Evolutionary conservation across 2,329 filamentous ascomycete species (phyloP), one percentile per base, ranked within the genome.

Genomic region (Huntiella bhutanensis): DNA sequence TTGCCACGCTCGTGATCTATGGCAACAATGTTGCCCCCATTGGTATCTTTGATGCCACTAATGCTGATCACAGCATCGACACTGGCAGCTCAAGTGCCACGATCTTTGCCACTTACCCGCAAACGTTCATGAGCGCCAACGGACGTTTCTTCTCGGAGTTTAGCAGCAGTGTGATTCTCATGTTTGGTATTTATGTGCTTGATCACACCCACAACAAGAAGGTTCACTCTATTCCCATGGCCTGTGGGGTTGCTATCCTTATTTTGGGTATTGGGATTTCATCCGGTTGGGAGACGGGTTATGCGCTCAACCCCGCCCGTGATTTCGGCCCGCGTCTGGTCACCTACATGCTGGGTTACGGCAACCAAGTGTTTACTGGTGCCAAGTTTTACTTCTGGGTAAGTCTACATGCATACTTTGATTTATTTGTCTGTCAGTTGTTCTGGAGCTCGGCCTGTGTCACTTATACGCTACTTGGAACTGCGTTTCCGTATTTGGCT

Each of bases 261-360:
- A 75, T 84, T 51, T 83, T 83, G 55, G 80, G 77, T 6, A 74
- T 84, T 15, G 80, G 78, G n/a, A 75, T 76, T 33, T 80, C 76
- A 55, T 83, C 81, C 54, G 80, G 81, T 5, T 83, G 77, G 77
- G 73, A 84, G 58, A 85, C 80, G 1, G 78, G 80, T 34, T 84
- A 81, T 59, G 80, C 80, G 10, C 82, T 83, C 52, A 84, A 84
- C 54, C 59, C 82, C 38, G 80, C 78, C 35, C 69, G 80, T 59
- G 80, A 85, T 52, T 81, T 84, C 56, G 77, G 77, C 1, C 79
- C 80, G 6, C 66, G 80, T 8, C 59, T 83, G 39, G 71, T 80
- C 51, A 71, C 72, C 1, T 80, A 76, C 55, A 70, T 77, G 55
- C 54, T 83, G 46, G 80, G 80, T 2, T 84, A 85, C 56, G 77